These are phyloP conservation scores for Persicaria tinctoria DNA, from an alignment of 148 eudicot species.

Conservation along the genomic window DNA sequence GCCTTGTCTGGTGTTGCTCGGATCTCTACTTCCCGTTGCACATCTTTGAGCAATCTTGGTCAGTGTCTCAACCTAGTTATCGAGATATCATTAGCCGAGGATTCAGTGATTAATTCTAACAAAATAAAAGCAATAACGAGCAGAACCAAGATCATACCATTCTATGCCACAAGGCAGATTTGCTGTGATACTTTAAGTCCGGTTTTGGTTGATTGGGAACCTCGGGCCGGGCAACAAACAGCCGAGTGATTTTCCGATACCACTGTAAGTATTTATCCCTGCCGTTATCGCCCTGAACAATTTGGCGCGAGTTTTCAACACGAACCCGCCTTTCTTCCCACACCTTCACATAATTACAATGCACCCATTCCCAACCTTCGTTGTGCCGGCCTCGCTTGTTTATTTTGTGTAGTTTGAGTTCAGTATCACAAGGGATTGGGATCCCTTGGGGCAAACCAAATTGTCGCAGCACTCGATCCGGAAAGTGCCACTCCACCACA, in stretches of 20 bases:
- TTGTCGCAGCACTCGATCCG: conserved; percentile 10
- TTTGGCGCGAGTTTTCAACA: neutral
- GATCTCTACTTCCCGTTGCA: no score
- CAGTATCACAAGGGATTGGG: conserved; percentile 4
- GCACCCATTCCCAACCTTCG: neutral
- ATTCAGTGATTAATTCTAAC: neutral
- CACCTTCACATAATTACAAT: neutral
- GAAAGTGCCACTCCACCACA: conserved; percentile 11
- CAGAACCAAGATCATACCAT: neutral
- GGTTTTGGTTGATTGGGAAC: neutral
- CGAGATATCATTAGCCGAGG: no score
- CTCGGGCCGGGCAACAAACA: neutral
- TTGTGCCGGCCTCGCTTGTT: neutral
- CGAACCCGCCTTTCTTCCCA: neutral
- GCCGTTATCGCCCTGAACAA: neutral
- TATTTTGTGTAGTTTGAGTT: neutral
- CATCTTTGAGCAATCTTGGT: no score
- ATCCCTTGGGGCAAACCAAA: conserved; percentile 9
- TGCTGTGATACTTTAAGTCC: neutral
- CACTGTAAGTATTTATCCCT: conserved; percentile 2
- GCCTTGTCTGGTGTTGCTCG: no score
- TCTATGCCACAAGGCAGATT: conserved; percentile 3
- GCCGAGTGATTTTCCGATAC: conserved; percentile 7
- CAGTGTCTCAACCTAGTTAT: no score
- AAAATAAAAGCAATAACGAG: neutral